These are phyloP conservation scores for Bolboschoenoplectus hybrid DNA, from an alignment of 202 grass and related monocot genomes.

Conservation along the genomic window DNA sequence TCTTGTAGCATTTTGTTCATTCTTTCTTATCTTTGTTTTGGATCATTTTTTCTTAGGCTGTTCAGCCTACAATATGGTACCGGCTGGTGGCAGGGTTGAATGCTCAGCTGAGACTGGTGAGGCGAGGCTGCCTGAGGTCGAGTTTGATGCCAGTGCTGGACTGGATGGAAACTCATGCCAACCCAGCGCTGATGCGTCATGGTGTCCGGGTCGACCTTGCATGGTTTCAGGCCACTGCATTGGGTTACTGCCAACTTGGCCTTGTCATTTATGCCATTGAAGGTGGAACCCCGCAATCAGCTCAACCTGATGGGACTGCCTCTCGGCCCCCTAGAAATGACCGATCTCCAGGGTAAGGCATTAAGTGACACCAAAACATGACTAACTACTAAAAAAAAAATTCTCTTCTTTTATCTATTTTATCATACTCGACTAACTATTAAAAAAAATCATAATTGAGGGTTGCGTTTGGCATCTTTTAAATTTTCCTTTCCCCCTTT, in stretches of 20 bases:
- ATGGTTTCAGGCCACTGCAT: constrained; percentile 92
- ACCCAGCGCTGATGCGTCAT: constrained; percentile 64
- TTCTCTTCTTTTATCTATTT: constrained; percentile 36
- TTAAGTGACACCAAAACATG: background rate
- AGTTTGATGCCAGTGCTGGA: constrained; percentile 72
- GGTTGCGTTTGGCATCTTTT: too few species aligned
- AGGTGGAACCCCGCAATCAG: constrained; percentile 41
- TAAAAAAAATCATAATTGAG: background rate
- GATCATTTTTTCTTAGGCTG: constrained; percentile 56
- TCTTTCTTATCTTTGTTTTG: constrained; percentile 16
- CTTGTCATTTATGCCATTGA: constrained; percentile 90
- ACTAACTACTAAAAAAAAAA: background rate
- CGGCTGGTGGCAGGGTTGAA: constrained; percentile 95
- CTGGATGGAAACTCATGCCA: constrained; percentile 95
- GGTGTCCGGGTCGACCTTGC: constrained; percentile 80
- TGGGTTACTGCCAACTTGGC: constrained; percentile 94
- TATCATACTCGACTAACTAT: background rate
- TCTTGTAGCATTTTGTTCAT: background rate
- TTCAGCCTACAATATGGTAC: constrained; percentile 95
- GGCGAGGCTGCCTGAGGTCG: constrained; percentile 73
- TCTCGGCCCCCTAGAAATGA: constrained; percentile 58
- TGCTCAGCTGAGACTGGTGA: constrained; percentile 88
- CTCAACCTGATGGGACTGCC: constrained; percentile 50
- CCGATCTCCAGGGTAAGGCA: constrained; percentile 58
- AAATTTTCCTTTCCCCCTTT: background rate